These are phyloP conservation scores for Leptodontidium sp. DNA, from an alignment of 2,329 filamentous ascomycete species.

Conservation along the genomic window DNA sequence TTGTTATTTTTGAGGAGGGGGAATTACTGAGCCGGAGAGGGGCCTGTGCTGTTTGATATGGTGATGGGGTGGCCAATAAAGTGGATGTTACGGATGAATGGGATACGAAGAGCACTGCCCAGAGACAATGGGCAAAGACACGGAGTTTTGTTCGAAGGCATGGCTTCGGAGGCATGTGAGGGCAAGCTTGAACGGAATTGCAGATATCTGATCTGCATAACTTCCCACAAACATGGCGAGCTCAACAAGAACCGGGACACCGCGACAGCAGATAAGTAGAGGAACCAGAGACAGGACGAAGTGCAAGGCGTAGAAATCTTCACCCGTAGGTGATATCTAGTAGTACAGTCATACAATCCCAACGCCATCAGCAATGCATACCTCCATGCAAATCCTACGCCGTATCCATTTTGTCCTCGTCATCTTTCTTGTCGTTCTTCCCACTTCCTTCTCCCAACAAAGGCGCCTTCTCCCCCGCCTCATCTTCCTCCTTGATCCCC, in stretches of 20 bases:
- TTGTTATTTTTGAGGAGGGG: background rate
- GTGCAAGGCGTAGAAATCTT: constrained; percentile 22
- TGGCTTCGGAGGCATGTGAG: too few relatives aligned
- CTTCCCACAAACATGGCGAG: too few relatives aligned
- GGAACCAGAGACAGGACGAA: constrained; percentile 19
- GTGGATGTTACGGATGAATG: too few relatives aligned
- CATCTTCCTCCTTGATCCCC: constrained; percentile 81
- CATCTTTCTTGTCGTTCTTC: constrained; percentile 59
- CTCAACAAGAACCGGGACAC: background rate
- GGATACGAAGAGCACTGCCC: too few relatives aligned
- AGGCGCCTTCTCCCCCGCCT: constrained; percentile 63
- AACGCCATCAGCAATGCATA: constrained; percentile 47
- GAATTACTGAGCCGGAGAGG: background rate
- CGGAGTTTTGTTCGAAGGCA: too few relatives aligned
- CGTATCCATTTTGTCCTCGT: constrained; percentile 88
- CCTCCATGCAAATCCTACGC: constrained; percentile 59
- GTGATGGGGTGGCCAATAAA: too few relatives aligned
- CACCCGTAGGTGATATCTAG: constrained; percentile 41
- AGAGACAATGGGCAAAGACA: too few relatives aligned
- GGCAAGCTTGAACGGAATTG: too few relatives aligned
- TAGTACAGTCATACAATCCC: constrained; percentile 48
- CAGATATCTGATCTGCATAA: too few relatives aligned
- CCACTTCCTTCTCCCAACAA: constrained; percentile 72
- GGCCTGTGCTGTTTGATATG: constrained; percentile 5
- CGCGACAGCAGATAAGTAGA: background rate